phyloP scores from a whole-genome alignment of 164 flowering plant genomes.

The Piper longum region DNA sequence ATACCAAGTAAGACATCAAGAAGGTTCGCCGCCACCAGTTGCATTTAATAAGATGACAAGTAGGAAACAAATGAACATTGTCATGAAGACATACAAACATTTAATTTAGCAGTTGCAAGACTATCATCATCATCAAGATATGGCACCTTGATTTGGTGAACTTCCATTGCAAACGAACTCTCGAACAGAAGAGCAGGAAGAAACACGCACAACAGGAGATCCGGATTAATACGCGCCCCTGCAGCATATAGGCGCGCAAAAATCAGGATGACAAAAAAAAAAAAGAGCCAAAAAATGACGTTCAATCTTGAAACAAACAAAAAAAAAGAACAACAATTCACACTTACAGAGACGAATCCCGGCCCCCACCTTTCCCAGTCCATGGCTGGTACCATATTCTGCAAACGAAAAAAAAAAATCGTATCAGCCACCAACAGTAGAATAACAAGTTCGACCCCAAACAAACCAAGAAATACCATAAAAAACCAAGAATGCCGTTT shows the following conservation, averaged over 20 bases:
- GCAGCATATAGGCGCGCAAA: slow-evolving; percentile 12
- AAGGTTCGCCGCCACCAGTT: too few species aligned
- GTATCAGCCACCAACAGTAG: neutral
- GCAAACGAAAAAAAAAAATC: slow-evolving; percentile 9
- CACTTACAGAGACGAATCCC: slow-evolving; percentile 87
- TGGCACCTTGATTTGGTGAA: slow-evolving; percentile 89
- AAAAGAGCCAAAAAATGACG: neutral
- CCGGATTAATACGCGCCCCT: slow-evolving; percentile 88
- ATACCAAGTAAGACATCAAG: too few species aligned
- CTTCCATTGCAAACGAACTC: slow-evolving; percentile 93
- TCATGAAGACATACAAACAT: too few species aligned
- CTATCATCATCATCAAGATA: too few species aligned
- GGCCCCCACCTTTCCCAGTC: slow-evolving; percentile 66
- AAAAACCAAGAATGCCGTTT: neutral
- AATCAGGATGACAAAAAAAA: neutral
- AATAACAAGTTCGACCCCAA: too few species aligned
- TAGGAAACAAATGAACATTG: too few species aligned
- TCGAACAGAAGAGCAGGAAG: slow-evolving; percentile 96
- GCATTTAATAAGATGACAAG: too few species aligned
- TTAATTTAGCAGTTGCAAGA: too few species aligned
- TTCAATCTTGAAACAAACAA: too few species aligned
- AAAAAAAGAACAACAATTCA: neutral
- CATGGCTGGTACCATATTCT: slow-evolving; percentile 72
- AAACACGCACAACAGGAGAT: slow-evolving; percentile 80
- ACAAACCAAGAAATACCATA: too few species aligned